Evolutionary conservation across 148 eudicot species (phyloP).

Genomic region (Heliosperma pusillum): DNA sequence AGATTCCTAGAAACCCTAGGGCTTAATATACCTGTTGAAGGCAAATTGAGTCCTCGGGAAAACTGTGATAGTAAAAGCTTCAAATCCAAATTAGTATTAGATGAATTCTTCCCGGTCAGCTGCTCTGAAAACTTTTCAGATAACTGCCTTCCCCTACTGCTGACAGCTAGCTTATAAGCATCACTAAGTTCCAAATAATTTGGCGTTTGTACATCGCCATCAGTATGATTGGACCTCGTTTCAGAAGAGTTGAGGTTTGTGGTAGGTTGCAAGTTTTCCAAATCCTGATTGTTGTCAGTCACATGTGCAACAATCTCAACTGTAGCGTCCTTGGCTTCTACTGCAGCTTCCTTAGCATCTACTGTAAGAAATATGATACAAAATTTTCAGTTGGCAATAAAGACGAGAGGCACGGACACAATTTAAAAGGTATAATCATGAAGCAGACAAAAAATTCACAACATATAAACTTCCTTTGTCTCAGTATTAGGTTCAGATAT

Average conservation of each 20-base stretch:
- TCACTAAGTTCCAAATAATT: conserved; percentile 68
- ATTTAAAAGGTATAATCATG: neutral
- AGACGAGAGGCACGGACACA: neutral
- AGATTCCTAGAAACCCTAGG: conserved; percentile 53
- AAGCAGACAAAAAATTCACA: neutral
- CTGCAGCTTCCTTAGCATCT: conserved; percentile 23
- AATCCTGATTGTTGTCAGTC: conserved; percentile 21
- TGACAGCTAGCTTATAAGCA: conserved; percentile 82
- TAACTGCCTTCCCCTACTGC: conserved; percentile 60
- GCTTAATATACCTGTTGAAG: conserved; percentile 44
- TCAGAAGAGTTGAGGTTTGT: conserved; percentile 30
- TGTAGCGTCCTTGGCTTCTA: conserved; percentile 15
- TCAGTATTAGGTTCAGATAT: neutral
- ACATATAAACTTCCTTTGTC: neutral
- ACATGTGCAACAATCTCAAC: conserved; percentile 17
- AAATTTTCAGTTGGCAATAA: conserved; percentile 3
- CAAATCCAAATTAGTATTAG: conserved; percentile 57
- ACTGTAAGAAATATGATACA: conserved; percentile 19
- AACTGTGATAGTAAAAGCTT: conserved; percentile 73
- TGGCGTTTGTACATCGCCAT: conserved; percentile 32
- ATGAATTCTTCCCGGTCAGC: conserved; percentile 54
- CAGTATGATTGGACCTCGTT: conserved; percentile 28
- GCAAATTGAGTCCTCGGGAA: conserved; percentile 59
- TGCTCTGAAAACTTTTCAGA: conserved; percentile 69
- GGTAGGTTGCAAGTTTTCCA: conserved; percentile 27